phyloP scores from a whole-genome alignment of 352 stramenopile species.

The Phytophthora pini region DNA sequence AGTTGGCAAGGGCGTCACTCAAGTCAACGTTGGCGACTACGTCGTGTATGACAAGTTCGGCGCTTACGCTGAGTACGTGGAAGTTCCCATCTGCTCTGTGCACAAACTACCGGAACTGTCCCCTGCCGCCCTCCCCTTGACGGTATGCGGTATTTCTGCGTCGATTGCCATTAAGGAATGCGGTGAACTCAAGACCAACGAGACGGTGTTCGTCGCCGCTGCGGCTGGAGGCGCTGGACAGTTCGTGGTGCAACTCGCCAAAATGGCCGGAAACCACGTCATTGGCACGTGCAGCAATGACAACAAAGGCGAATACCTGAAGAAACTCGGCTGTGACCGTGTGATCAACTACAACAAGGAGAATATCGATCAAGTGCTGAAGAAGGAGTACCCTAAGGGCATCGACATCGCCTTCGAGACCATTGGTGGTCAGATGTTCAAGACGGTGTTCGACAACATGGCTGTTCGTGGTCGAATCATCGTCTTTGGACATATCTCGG shows the following conservation, averaged over 20 bases:
- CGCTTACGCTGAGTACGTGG: constrained; percentile 49
- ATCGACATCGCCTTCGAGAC: constrained; percentile 42
- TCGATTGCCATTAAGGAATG: constrained; percentile 57
- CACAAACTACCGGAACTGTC: constrained; percentile 39
- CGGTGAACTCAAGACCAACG: constrained; percentile 52
- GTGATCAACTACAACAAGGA: constrained; percentile 86
- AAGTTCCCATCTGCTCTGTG: constrained; percentile 37
- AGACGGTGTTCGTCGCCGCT: constrained; percentile 63
- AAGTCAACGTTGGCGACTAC: constrained; percentile 47
- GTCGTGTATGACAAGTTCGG: constrained; percentile 51
- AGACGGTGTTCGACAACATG: constrained; percentile 51
- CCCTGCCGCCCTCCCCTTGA: constrained; percentile 39
- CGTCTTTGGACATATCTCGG: constrained; percentile 50
- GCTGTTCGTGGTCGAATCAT: constrained; percentile 49
- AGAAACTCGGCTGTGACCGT: constrained; percentile 60
- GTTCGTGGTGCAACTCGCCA: constrained; percentile 83
- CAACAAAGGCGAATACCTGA: constrained; percentile 80
- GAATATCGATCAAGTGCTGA: constrained; percentile 34
- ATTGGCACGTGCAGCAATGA: constrained; percentile 81
- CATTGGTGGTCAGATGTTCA: constrained; percentile 44
- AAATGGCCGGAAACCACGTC: constrained; percentile 75
- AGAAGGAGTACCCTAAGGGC: constrained; percentile 38
- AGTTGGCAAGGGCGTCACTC: constrained; percentile 43
- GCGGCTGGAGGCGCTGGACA: constrained; percentile 76
- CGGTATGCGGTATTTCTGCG: constrained; percentile 52